A percentile compares a stretch with the other conserved stretches of the same genome.
Evolutionary conservation across 345 rosid species (phyloP).

Genomic region (Eucalyptus marginata): DNA sequence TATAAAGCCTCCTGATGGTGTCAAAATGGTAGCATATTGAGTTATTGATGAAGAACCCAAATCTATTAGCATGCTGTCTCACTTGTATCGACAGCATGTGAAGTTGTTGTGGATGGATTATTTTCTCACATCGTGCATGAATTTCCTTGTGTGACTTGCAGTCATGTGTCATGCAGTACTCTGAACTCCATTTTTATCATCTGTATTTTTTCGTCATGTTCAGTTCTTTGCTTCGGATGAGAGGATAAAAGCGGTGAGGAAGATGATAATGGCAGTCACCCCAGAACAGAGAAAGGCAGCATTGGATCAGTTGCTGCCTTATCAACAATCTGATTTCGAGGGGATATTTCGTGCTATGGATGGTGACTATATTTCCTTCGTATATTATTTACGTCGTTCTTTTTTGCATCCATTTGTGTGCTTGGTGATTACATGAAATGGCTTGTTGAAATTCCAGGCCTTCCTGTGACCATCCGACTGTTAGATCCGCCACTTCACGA

Average conservation of each 20-base stretch:
- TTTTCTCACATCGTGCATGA: neutral
- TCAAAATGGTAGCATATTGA: neutral
- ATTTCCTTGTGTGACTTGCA: neutral
- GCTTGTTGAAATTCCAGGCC: slow-evolving; percentile 29
- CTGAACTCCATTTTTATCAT: neutral
- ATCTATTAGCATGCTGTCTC: neutral
- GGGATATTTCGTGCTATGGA: slow-evolving; percentile 98
- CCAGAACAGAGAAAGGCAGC: slow-evolving; percentile 78
- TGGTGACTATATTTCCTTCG: slow-evolving; percentile 25
- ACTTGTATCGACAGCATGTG: neutral
- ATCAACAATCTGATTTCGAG: slow-evolving; percentile 91
- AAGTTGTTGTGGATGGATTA: neutral
- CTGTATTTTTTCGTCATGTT: slow-evolving; percentile 1
- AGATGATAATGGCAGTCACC: slow-evolving; percentile 97
- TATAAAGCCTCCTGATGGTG: neutral
- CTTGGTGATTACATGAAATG: neutral
- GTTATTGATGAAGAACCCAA: neutral
- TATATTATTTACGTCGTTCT: neutral
- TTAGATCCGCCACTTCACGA: slow-evolving; percentile 98
- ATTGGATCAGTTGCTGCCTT: slow-evolving; percentile 70
- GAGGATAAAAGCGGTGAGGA: slow-evolving; percentile 86
- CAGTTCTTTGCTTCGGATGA: slow-evolving; percentile 94
- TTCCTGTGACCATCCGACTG: slow-evolving; percentile 87
- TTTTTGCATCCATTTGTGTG: neutral
- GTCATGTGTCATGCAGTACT: neutral